Percentiles rank a stretch among this genome's conserved stretches.
These are phyloP conservation scores for Aureobasidium vineae DNA, from an alignment of 2,329 filamentous ascomycete genomes.

Conservation along the genomic window DNA sequence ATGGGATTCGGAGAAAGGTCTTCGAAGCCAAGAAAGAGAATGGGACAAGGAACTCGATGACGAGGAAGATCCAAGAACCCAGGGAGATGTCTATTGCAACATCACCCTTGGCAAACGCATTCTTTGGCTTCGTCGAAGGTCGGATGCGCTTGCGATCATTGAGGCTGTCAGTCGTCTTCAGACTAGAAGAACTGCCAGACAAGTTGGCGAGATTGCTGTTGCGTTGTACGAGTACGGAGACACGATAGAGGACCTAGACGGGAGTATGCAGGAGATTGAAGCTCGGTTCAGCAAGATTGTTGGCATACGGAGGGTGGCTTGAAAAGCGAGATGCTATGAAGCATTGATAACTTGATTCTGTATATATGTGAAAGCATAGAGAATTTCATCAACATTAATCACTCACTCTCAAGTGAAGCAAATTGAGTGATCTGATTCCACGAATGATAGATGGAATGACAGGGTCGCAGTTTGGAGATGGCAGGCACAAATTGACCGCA, in stretches of 20 bases:
- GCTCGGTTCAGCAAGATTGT: constrained; percentile 37
- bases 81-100: constrained; percentile 39
- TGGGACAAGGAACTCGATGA: constrained; percentile 36
- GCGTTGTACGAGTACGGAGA: constrained; percentile 36
- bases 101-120: constrained; percentile 40
- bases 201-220: constrained; percentile 37
- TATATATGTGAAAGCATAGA: neutral
- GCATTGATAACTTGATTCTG: neutral
- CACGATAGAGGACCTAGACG: constrained; percentile 31
- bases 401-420: neutral
- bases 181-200: constrained; percentile 40
- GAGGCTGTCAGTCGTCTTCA: constrained; percentile 41
- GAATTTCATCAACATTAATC: neutral
- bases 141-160: constrained; percentile 40
- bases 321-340: neutral
- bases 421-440: neutral
- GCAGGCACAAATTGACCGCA: too few relatives aligned
- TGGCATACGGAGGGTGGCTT: constrained; percentile 35
- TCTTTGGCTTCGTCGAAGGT: constrained; percentile 42
- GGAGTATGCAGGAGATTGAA: constrained; percentile 34
- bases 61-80: constrained; percentile 35
- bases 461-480: neutral
- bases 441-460: neutral
- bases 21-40: constrained; percentile 27
- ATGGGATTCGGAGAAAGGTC: constrained; percentile 18